Evolutionary conservation across 331 rosid species (phyloP).

Genomic region (Saraca asoca): DNA sequence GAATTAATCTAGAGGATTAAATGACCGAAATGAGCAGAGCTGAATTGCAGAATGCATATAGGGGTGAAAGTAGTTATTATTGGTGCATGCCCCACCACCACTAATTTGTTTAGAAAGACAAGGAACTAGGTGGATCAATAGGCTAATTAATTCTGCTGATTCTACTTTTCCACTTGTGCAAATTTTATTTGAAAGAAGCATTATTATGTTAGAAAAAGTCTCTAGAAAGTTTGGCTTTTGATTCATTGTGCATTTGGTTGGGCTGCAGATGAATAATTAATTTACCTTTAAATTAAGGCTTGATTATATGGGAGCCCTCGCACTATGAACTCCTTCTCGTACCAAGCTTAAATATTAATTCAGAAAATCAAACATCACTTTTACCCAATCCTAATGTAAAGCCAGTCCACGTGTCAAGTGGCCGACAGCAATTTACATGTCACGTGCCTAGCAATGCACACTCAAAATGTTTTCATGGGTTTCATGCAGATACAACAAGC

Average conservation of each 20-base stretch:
- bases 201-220: not conserved
- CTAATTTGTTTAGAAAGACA: too few species aligned
- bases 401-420: too few species aligned
- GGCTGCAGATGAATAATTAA: conserved; percentile 19
- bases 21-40: too few species aligned
- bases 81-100: too few species aligned
- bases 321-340: not conserved
- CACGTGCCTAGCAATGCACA: too few species aligned
- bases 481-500: not conserved
- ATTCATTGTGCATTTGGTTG: not conserved
- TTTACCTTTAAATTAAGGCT: not conserved
- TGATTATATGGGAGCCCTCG: conserved; percentile 19
- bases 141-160: too few species aligned
- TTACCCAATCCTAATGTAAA: conserved; percentile 15
- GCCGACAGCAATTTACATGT: too few species aligned
- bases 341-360: not conserved
- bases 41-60: too few species aligned
- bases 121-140: too few species aligned
- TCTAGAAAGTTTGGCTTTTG: not conserved
- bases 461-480: not conserved
- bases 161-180: too few species aligned
- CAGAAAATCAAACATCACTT: conserved; percentile 1
- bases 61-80: too few species aligned
- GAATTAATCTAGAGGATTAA: too few species aligned
- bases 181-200: conserved; percentile 21